Evolutionary conservation across 768 basidiomycete species (phyloP).

Genomic region (Termitomyces sp.): DNA sequence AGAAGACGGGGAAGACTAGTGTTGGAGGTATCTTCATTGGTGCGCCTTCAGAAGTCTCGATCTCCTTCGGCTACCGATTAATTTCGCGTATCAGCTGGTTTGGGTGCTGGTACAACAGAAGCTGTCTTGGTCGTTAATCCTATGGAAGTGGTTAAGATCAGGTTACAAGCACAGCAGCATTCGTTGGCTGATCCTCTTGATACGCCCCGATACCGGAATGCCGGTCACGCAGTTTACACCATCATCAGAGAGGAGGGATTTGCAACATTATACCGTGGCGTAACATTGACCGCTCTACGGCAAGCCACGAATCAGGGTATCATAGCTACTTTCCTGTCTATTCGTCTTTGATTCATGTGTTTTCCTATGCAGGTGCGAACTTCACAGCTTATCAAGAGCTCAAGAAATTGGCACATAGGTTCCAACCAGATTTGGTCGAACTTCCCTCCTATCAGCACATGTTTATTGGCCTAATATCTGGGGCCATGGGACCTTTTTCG

Average conservation of each 20-base stretch:
- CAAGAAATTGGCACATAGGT: conserved; percentile 73
- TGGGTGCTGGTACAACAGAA: conserved; percentile 94
- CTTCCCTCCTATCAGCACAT: conserved; percentile 96
- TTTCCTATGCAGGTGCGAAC: conserved; percentile 65
- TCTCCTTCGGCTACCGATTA: background rate
- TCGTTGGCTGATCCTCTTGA: conserved; percentile 96
- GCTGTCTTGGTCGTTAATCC: conserved; percentile 94
- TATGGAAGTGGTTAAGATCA: conserved; percentile 99
- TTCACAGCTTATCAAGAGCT: conserved; percentile 98
- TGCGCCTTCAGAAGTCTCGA: conserved; percentile 28
- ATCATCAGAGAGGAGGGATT: conserved; percentile 92
- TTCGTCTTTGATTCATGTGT: background rate
- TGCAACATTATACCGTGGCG: conserved; percentile 83
- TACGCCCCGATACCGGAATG: conserved; percentile 90
- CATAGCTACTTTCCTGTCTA: background rate
- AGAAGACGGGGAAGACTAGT: conserved; percentile 72
- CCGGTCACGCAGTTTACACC: conserved; percentile 92
- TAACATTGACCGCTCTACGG: conserved; percentile 85
- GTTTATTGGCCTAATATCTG: conserved; percentile 90
- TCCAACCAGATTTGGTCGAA: conserved; percentile 74
- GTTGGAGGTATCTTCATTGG: conserved; percentile 84
- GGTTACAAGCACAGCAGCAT: conserved; percentile 95
- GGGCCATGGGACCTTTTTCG: conserved; percentile 97
- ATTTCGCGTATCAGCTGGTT: conserved; percentile 56
- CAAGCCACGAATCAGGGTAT: conserved; percentile 97